Percentiles rank a stretch among this genome's conserved stretches.
Evolutionary conservation across 1,284 basidiomycete genomes (phyloP).

Genomic region (Trichosporon ovoides): DNA sequence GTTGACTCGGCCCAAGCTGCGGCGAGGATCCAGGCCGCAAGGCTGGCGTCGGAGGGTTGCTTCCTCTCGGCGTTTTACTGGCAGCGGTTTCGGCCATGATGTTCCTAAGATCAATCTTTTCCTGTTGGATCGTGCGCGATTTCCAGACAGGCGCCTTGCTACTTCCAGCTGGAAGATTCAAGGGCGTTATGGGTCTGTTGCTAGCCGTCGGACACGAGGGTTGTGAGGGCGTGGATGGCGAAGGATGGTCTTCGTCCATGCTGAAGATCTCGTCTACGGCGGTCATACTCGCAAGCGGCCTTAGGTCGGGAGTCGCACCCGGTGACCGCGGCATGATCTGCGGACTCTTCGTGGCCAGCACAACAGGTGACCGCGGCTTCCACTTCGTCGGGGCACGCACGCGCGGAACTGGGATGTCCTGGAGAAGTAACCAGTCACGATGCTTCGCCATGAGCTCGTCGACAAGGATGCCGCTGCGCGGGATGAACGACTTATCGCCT

Average conservation of each 20-base stretch:
- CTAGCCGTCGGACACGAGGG: constrained; percentile 21
- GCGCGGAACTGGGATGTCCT: constrained; percentile 72
- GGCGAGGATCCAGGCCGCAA: constrained; percentile 2
- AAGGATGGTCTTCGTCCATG: constrained; percentile 46
- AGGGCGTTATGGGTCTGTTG: constrained; percentile 53
- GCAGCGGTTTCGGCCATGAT: constrained; percentile 70
- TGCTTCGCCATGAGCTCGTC: constrained; percentile 61
- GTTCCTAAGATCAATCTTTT: constrained; percentile 67
- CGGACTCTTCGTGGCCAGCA: constrained; percentile 52
- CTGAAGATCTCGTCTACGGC: constrained; percentile 46
- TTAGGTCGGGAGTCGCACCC: constrained; percentile 19
- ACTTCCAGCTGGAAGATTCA: constrained; percentile 29
- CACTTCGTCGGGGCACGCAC: constrained; percentile 49
- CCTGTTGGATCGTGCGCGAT: constrained; percentile 47
- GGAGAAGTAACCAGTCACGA: constrained; percentile 67
- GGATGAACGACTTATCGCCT: constrained; percentile 60
- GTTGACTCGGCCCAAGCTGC: neutral
- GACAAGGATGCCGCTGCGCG: constrained; percentile 59
- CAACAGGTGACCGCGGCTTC: constrained; percentile 52
- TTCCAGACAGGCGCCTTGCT: constrained; percentile 50
- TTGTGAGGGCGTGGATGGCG: constrained; percentile 16
- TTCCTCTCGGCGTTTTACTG: constrained; percentile 15
- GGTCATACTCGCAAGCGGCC: constrained; percentile 30
- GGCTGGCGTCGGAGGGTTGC: constrained; percentile 22
- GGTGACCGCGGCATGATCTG: constrained; percentile 20